Conservation (phyloP, 2,329 filamentous ascomycete species). For the Reticulascus tulasneorum region DNA sequence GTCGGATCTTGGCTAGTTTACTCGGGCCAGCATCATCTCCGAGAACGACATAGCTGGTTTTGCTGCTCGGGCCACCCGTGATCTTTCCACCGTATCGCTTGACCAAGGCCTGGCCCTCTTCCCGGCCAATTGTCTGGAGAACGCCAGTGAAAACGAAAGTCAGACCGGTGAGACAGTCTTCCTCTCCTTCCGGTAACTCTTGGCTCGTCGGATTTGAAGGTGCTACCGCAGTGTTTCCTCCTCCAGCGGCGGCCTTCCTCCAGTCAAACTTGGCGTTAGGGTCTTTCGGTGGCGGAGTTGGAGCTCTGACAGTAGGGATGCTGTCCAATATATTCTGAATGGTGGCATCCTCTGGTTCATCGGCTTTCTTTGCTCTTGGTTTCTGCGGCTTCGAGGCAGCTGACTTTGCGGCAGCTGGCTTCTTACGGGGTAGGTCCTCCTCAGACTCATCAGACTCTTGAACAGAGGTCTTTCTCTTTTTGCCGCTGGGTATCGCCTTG, state of each 20-base stretch:
- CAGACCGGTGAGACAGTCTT: conserved; percentile 85
- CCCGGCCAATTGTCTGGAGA: conserved; percentile 72
- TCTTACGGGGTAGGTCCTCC: conserved; percentile 59
- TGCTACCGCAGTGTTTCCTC: conserved; percentile 55
- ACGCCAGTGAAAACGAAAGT: conserved; percentile 95
- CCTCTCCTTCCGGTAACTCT: conserved; percentile 76
- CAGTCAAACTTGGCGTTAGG: conserved; percentile 77
- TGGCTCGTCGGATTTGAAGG: conserved; percentile 59
- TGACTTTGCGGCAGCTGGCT: too few species aligned
- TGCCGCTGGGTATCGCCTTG: conserved; percentile 29
- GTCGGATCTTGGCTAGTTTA: conserved; percentile 82
- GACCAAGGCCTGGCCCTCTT: conserved; percentile 79
- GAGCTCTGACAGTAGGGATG: conserved; percentile 77
- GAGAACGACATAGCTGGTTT: conserved; percentile 90
- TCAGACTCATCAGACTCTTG: conserved; percentile 51
- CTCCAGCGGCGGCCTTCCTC: conserved; percentile 55
- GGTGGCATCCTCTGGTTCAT: conserved; percentile 62
- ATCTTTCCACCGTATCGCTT: conserved; percentile 95
- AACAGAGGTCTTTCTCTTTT: conserved; percentile 57
- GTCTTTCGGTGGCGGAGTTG: conserved; percentile 73
- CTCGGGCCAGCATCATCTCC: conserved; percentile 89
- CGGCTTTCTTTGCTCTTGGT: conserved; percentile 60
- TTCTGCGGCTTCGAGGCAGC: conserved; percentile 56
- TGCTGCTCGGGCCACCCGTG: conserved; percentile 78
- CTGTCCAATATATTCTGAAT: conserved; percentile 84